Evolutionary conservation across 768 basidiomycete species (phyloP).

Genomic region (Lactifluus pinguis): DNA sequence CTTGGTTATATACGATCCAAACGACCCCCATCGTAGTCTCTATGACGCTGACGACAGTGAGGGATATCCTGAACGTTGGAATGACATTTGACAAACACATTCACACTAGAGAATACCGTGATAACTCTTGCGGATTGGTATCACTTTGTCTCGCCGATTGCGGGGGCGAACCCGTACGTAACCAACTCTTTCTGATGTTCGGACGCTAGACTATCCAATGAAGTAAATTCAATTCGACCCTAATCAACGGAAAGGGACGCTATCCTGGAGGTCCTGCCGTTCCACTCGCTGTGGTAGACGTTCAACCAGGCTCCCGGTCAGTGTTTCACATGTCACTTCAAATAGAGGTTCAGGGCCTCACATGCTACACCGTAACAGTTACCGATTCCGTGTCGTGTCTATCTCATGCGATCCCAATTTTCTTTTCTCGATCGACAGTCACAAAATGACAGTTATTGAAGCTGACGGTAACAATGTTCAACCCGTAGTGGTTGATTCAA

Average conservation of each 20-base stretch:
- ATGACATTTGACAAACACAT: neutral
- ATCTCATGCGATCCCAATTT: slow-evolving; percentile 9
- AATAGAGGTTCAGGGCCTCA: neutral
- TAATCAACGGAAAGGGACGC: slow-evolving; percentile 18
- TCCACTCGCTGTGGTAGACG: slow-evolving; percentile 11
- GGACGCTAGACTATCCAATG: neutral
- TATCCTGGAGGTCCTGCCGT: slow-evolving; percentile 8
- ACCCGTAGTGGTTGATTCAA: slow-evolving; percentile 7
- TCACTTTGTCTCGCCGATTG: neutral
- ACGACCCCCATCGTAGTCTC: slow-evolving; percentile 19
- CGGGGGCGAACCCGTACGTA: neutral
- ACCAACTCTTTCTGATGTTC: neutral
- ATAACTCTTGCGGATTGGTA: slow-evolving; percentile 25
- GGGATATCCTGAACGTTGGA: too few species aligned
- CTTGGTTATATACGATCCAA: slow-evolving; percentile 23
- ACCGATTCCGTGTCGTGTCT: slow-evolving; percentile 7
- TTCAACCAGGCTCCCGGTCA: slow-evolving; percentile 5
- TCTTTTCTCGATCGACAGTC: slow-evolving; percentile 15
- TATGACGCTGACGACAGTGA: slow-evolving; percentile 25
- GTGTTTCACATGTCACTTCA: neutral
- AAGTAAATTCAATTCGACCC: slow-evolving; percentile 15
- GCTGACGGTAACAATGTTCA: slow-evolving; percentile 14
- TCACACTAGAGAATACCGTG: slow-evolving; percentile 17
- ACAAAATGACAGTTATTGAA: slow-evolving; percentile 18
- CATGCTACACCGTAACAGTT: neutral